Base-by-base conservation (phyloP, 805 yeast genomes). In the Candida silvatica region DNA sequence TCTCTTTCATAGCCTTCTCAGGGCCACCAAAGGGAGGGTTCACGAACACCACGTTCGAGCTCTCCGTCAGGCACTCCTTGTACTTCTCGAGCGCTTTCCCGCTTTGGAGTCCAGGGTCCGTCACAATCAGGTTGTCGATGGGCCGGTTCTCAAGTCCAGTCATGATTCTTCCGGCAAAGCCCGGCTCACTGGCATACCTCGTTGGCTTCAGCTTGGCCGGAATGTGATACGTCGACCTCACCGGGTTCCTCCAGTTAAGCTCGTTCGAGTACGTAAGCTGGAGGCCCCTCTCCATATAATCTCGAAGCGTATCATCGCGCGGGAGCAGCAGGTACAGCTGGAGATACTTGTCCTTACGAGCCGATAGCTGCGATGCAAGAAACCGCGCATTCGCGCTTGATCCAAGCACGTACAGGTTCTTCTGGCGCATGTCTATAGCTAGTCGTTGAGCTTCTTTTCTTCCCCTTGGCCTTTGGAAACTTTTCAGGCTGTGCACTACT, bases 1-100 rank as follows among this genome's bases (percentile, higher is more conserved):
- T 17, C 3, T 17, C 19, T 1, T 29, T n/a, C 4, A 44, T 19
- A 3, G 41, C 32, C 2, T n/a, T 29, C 12, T 48, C 48, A 4
- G 47, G 28, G 6, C 34, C 27, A 6, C 50, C 54, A 11, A 46
- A 38, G 15, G 35, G 24, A 1, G 58, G 54, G 35, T 53, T 44
- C 9, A 54, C 41, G 28, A 54, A 41, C 3, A 53, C n/a, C 5
- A 54, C 17, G 27, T 42, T 50, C 6, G 58, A 40, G 8, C 45
- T 32, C 12, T 29, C 23, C 0, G 43, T 16, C n/a, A 51, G 40
- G 17, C 37, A 29, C 3, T 29, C 29, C 27, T 19, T 34, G 37
- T 40, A 42, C 19, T 9, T 26, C 20, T 28, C n/a, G 24, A 30
- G 26, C 15, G 6, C 26, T 16, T 17, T 27, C 19, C 11, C 17